phyloP scores from a whole-genome alignment of 2,329 filamentous ascomycete genomes.

The Penicillium frequentans region DNA sequence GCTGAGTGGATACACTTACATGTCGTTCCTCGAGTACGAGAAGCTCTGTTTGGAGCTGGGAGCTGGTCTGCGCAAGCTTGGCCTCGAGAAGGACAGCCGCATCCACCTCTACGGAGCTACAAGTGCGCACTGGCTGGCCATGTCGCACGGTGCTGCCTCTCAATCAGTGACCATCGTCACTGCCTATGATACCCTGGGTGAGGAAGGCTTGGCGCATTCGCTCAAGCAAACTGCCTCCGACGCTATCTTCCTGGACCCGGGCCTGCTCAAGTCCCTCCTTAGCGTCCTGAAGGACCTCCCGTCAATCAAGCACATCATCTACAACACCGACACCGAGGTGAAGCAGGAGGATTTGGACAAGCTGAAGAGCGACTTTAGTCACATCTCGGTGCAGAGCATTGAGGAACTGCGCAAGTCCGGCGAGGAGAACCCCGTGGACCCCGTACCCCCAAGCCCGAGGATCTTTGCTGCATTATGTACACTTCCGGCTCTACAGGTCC shows the following conservation, averaged over 20 bases:
- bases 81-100: slow-evolving; percentile 65
- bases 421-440: slow-evolving; percentile 68
- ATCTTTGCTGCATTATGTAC: slow-evolving; percentile 78
- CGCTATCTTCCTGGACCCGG: slow-evolving; percentile 84
- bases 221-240: slow-evolving; percentile 76
- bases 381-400: slow-evolving; percentile 56
- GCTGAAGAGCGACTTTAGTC: slow-evolving; percentile 53
- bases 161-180: slow-evolving; percentile 92
- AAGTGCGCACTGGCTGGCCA: slow-evolving; percentile 78
- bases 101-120: slow-evolving; percentile 85
- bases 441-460: slow-evolving; percentile 71
- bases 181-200: slow-evolving; percentile 88
- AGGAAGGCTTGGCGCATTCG: slow-evolving; percentile 81
- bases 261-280: slow-evolving; percentile 64
- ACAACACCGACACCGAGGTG: slow-evolving; percentile 56
- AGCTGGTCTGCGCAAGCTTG: slow-evolving; percentile 71
- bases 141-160: slow-evolving; percentile 74
- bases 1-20: slow-evolving; percentile 72
- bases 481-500: slow-evolving; percentile 88
- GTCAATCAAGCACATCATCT: slow-evolving; percentile 58
- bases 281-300: slow-evolving; percentile 57
- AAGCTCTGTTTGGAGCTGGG: slow-evolving; percentile 68
- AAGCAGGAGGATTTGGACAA: slow-evolving; percentile 56
- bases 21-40: slow-evolving; percentile 78
- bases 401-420: slow-evolving; percentile 56